phyloP scores from a whole-genome alignment of 129 eudicot genomes.

The Centaurea solstitialis region DNA sequence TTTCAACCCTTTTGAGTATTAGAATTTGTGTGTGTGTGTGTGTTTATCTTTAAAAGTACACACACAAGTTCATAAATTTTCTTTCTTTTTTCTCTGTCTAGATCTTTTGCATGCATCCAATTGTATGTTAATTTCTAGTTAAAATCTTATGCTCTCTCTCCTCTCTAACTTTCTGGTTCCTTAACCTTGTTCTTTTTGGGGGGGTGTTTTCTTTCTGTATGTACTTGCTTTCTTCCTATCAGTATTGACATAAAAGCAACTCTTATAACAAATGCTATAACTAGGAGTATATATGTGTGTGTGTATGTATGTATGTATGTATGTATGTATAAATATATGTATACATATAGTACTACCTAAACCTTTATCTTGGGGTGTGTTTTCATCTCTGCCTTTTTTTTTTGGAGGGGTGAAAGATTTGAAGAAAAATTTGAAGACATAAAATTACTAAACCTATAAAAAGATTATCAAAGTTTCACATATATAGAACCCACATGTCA shows the following conservation, averaged over 20 bases:
- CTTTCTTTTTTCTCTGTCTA: not conserved
- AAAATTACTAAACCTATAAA: constrained; percentile 12
- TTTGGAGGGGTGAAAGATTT: constrained; percentile 12
- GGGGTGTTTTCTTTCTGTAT: constrained; percentile 12
- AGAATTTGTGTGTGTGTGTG: not conserved
- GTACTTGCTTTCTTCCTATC: constrained; percentile 36
- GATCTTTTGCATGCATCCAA: constrained; percentile 20
- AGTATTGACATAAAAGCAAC: constrained; percentile 36
- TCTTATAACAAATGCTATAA: constrained; percentile 8
- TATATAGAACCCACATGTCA: not conserved
- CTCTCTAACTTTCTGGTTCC: constrained; percentile 22
- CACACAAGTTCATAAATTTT: not conserved
- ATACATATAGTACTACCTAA: not conserved
- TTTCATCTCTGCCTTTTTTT: constrained; percentile 13
- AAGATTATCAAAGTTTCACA: not conserved
- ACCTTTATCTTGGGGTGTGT: constrained; percentile 17
- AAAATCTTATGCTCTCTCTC: constrained; percentile 4
- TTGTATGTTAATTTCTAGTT: not conserved
- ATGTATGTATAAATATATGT: not conserved
- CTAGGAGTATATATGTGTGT: not conserved
- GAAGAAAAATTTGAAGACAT: not conserved
- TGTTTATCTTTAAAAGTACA: constrained; percentile 13
- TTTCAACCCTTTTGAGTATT: not conserved
- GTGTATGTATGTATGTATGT: no score
- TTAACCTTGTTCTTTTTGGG: constrained; percentile 27